phyloP scores from a whole-genome alignment of 495 filamentous ascomycete genomes.

The Penicillium nucicola region DNA sequence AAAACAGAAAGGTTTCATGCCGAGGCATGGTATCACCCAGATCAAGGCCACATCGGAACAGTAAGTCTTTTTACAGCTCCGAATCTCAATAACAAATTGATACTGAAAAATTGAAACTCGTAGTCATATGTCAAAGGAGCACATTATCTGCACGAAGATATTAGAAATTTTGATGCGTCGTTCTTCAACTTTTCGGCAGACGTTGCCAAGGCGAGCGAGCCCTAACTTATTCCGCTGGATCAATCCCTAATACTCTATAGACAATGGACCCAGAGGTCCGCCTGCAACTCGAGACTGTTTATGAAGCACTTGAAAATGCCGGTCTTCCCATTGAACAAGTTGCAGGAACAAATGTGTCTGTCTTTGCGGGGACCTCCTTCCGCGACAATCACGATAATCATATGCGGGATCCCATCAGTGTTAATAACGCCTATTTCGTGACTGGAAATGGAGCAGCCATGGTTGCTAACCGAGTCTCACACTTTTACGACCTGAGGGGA shows the following conservation, averaged over 20 bases:
- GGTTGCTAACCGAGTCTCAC: conserved; percentile 47
- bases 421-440: background rate
- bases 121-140: background rate
- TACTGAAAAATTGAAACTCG: no score
- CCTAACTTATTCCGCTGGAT: background rate
- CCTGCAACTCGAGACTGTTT: background rate
- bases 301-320: background rate
- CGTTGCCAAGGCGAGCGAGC: background rate
- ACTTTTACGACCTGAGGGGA: conserved; percentile 47
- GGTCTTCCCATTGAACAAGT: background rate
- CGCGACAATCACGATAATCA: background rate
- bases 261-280: background rate
- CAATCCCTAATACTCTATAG: background rate
- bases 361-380: background rate
- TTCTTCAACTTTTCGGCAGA: background rate
- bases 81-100: background rate
- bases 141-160: background rate
- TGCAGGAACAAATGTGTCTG: background rate
- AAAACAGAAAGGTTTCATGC: background rate
- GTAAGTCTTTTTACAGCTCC: background rate
- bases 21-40: background rate
- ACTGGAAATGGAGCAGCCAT: conserved; percentile 23
- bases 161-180: background rate
- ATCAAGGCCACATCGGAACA: background rate
- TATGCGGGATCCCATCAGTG: background rate